phyloP scores from a whole-genome alignment of 2,329 filamentous ascomycete genomes.

The Stachybotrys echinatus region DNA sequence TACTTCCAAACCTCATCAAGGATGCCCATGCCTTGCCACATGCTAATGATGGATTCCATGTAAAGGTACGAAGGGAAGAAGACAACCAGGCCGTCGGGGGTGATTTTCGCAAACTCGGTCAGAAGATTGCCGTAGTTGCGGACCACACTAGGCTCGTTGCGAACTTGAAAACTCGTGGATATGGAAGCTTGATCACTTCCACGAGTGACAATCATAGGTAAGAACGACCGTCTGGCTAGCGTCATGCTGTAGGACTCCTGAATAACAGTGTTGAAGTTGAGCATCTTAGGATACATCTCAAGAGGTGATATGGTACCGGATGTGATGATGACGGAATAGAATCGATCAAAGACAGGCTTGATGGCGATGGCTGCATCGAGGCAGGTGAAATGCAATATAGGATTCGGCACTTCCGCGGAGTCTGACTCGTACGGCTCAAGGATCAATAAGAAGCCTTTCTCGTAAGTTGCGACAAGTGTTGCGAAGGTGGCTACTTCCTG shows the following conservation, averaged over 20 bases:
- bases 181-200: slow-evolving; percentile 92
- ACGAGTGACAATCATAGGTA: slow-evolving; percentile 95
- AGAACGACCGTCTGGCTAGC: slow-evolving; percentile 84
- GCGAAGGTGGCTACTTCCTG: slow-evolving; percentile 98
- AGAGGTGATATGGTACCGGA: slow-evolving; percentile 94
- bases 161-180: slow-evolving; percentile 89
- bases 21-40: slow-evolving; percentile 99
- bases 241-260: slow-evolving; percentile 99
- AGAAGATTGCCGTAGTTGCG: slow-evolving; percentile 92
- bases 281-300: slow-evolving; percentile 99
- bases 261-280: slow-evolving; percentile 85
- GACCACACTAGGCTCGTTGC: slow-evolving; percentile 94
- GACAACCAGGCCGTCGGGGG: slow-evolving; percentile 95
- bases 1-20: slow-evolving; percentile 98
- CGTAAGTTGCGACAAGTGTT: slow-evolving; percentile 91
- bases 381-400: slow-evolving; percentile 94
- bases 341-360: slow-evolving; percentile 93
- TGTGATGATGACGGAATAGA: slow-evolving; percentile 97
- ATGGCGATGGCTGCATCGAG: slow-evolving; percentile 97
- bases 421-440: slow-evolving; percentile 97
- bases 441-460: slow-evolving; percentile 92
- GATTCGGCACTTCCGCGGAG: slow-evolving; percentile 90
- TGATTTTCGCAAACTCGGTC: slow-evolving; percentile 93
- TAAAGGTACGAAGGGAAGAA: slow-evolving; percentile 99
- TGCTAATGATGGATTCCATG: slow-evolving; percentile 98